These are phyloP conservation scores for Crithidia sp. DNA, from an alignment of 208 protist genomes.

Conservation along the genomic window DNA sequence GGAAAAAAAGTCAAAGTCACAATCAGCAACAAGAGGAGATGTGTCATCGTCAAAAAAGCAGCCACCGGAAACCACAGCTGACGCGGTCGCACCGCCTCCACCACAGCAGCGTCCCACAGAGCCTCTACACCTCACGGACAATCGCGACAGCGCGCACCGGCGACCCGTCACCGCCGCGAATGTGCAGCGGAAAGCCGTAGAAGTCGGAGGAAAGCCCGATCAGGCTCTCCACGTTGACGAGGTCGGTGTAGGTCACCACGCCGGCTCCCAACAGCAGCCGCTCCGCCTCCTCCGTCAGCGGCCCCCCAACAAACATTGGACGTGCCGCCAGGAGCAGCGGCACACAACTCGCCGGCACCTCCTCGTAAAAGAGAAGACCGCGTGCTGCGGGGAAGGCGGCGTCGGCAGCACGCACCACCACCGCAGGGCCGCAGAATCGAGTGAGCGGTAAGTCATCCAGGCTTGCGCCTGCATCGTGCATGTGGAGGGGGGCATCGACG, in stretches of 20 bases:
- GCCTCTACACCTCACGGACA: conserved; percentile 7
- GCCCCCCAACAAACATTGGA: conserved; percentile 45
- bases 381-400: conserved; percentile 11
- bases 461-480: conserved; percentile 38
- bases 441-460: conserved; percentile 45
- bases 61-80: too few relatives aligned
- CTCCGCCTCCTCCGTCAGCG: conserved; percentile 40
- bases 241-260: conserved; percentile 52
- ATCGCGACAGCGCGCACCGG: conserved; percentile 53
- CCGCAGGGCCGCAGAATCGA: conserved; percentile 43
- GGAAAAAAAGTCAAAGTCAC: too few relatives aligned
- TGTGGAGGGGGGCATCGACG: conserved; percentile 55
- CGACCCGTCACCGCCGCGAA: conserved; percentile 50
- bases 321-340: conserved; percentile 18
- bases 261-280: conserved; percentile 25
- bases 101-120: too few relatives aligned
- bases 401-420: conserved; percentile 15
- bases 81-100: too few relatives aligned
- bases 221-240: conserved; percentile 49
- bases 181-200: conserved; percentile 49
- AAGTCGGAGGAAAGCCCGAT: conserved; percentile 30
- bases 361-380: conserved; percentile 43
- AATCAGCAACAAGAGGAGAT: too few relatives aligned
- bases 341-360: conserved; percentile 23
- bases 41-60: too few relatives aligned